These are phyloP conservation scores for Morella rubra DNA, from an alignment of 306 rosid genomes.

Conservation along the genomic window DNA sequence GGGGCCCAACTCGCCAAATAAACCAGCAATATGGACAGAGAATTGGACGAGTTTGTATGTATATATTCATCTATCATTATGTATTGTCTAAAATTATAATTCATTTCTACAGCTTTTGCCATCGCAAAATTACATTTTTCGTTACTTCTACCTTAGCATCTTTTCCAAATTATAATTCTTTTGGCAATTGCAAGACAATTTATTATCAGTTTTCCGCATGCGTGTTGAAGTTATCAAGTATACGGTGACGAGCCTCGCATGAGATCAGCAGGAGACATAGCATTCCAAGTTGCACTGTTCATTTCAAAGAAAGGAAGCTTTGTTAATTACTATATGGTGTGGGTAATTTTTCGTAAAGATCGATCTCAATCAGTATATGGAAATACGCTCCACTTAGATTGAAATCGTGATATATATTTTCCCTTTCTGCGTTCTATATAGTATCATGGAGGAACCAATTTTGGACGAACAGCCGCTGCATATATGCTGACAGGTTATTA, in stretches of 20 bases:
- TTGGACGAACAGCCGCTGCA: slow-evolving; percentile 35
- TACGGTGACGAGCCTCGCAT: slow-evolving; percentile 28
- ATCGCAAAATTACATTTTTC: neutral
- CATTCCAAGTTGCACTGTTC: slow-evolving; percentile 40
- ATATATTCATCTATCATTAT: neutral
- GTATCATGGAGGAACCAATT: slow-evolving; percentile 51
- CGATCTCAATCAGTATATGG: neutral
- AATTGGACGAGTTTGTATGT: slow-evolving; percentile 92
- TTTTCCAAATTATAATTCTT: neutral
- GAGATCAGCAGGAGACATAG: slow-evolving; percentile 38
- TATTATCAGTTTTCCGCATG: neutral
- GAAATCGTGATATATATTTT: too few species aligned
- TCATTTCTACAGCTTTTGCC: neutral
- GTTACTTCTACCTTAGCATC: neutral
- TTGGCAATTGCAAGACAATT: neutral
- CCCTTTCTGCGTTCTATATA: neutral
- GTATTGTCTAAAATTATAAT: neutral
- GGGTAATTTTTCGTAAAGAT: neutral
- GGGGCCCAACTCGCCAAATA: slow-evolving; percentile 86
- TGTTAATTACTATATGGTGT: slow-evolving; percentile 49
- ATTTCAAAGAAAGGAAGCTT: slow-evolving; percentile 40
- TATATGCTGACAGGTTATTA: slow-evolving; percentile 36
- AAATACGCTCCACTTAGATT: too few species aligned
- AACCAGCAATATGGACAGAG: slow-evolving; percentile 91
- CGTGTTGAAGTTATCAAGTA: slow-evolving; percentile 29